Evolutionary conservation across 2,329 filamentous ascomycete genomes (phyloP).

Genomic region (Verticillium albo-atrum): DNA sequence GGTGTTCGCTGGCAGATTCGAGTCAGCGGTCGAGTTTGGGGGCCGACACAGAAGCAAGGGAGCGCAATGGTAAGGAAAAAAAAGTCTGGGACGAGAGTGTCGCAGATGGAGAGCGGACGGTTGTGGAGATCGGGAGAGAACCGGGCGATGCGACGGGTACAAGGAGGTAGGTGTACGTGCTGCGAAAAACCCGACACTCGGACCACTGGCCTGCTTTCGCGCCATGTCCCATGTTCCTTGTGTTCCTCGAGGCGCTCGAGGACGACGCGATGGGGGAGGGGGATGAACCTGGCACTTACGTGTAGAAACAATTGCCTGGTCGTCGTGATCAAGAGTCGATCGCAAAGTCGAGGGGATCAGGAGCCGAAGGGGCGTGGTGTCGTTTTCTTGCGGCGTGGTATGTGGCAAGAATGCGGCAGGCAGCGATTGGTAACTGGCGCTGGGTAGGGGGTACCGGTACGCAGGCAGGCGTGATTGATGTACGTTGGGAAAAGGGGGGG

Average conservation of each 20-base stretch:
- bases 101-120: not conserved
- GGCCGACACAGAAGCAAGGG: constrained; percentile 1
- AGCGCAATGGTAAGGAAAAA: not conserved
- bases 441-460: not conserved
- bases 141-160: constrained; percentile 1
- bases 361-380: not conserved
- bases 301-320: not conserved
- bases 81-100: constrained; percentile 3
- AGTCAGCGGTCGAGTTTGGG: not conserved
- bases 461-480: not conserved
- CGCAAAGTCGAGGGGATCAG: not conserved
- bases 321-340: not conserved
- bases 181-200: not conserved
- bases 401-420: not conserved
- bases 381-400: not conserved
- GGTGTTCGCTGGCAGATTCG: not conserved
- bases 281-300: not conserved
- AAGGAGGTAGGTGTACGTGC: not conserved
- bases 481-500: not conserved
- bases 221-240: not conserved
- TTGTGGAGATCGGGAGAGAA: constrained; percentile 2
- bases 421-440: not conserved
- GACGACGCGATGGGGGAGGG: not conserved
- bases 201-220: not conserved
- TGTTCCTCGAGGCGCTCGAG: not conserved